A percentile compares a stretch with the other conserved stretches of the same genome.
These are phyloP conservation scores for Ophiobolus disseminans DNA, from an alignment of 2,329 filamentous ascomycete species.

Conservation along the genomic window DNA sequence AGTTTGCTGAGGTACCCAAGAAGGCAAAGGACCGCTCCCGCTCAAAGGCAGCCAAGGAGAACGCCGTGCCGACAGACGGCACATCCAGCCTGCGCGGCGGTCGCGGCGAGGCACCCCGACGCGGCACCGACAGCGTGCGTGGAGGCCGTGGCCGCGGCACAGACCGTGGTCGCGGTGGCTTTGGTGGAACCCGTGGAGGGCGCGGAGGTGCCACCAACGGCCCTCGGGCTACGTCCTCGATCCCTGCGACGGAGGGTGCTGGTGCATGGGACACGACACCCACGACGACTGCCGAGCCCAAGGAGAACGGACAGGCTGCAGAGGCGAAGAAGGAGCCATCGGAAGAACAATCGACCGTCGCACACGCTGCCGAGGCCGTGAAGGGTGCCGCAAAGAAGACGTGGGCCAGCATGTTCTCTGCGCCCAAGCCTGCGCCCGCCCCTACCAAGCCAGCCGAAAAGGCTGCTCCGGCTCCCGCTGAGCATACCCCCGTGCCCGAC, in stretches of 20 bases:
- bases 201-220: constrained; percentile 72
- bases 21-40: constrained; percentile 76
- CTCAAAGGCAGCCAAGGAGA: constrained; percentile 72
- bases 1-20: constrained; percentile 80
- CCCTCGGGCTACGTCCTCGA: constrained; percentile 61
- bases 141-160: constrained; percentile 66
- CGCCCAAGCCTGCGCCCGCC: constrained; percentile 56
- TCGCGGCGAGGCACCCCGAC: constrained; percentile 31
- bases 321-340: constrained; percentile 19
- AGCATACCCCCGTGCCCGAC: constrained; percentile 38
- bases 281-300: constrained; percentile 32
- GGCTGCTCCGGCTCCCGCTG: constrained; percentile 47
- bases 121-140: constrained; percentile 47
- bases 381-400: constrained; percentile 57
- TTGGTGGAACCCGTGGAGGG: constrained; percentile 56
- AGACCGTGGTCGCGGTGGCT: constrained; percentile 61
- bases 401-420: constrained; percentile 62
- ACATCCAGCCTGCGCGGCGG: constrained; percentile 30
- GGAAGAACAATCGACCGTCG: constrained; percentile 24
- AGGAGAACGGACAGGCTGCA: constrained; percentile 29
- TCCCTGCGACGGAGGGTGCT: constrained; percentile 74
- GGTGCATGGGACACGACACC: constrained; percentile 64
- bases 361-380: constrained; percentile 27
- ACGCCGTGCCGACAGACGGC: constrained; percentile 61
- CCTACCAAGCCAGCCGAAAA: constrained; percentile 46